Conservation (phyloP, 257 asterid genomes). For the Coffea eugenioides region DNA sequence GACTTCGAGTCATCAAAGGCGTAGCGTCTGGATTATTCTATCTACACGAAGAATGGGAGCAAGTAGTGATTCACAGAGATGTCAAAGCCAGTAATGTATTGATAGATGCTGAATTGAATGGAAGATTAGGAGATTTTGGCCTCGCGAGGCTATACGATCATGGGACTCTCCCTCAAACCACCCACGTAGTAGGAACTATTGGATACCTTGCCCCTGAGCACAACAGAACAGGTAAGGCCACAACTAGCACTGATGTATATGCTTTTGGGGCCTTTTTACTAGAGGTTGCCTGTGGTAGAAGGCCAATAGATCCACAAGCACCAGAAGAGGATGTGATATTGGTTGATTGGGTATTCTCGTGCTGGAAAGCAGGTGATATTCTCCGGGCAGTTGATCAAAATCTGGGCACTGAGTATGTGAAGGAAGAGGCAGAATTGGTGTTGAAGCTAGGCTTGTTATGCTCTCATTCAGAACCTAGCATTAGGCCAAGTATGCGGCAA, state of each 20-base stretch:
- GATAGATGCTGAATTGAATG: too few relatives aligned
- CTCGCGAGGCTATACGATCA: slow-evolving; percentile 60
- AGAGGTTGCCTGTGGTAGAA: slow-evolving; percentile 64
- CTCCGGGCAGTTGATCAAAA: slow-evolving; percentile 46
- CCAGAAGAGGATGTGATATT: slow-evolving; percentile 30
- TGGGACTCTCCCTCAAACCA: slow-evolving; percentile 60
- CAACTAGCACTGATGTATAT: slow-evolving; percentile 53
- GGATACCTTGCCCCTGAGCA: slow-evolving; percentile 77
- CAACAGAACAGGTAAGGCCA: slow-evolving; percentile 53
- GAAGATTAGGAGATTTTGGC: slow-evolving; percentile 42
- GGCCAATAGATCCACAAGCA: slow-evolving; percentile 49
- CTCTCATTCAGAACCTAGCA: slow-evolving; percentile 24
- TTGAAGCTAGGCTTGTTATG: slow-evolving; percentile 17
- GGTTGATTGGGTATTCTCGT: slow-evolving; percentile 47
- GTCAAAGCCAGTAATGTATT: too few relatives aligned
- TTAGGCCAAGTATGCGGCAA: slow-evolving; percentile 53
- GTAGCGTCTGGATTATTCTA: slow-evolving; percentile 55
- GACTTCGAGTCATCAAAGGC: slow-evolving; percentile 52
- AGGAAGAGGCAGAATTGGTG: slow-evolving; percentile 45
- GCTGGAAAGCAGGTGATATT: slow-evolving; percentile 45
- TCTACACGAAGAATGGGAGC: slow-evolving; percentile 37
- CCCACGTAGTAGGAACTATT: slow-evolving; percentile 60
- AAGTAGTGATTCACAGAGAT: too few relatives aligned
- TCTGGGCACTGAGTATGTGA: slow-evolving; percentile 28
- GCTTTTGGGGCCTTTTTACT: slow-evolving; percentile 66